These are phyloP conservation scores for Calonectria montana DNA, from an alignment of 2,329 filamentous ascomycete genomes.

Conservation along the genomic window DNA sequence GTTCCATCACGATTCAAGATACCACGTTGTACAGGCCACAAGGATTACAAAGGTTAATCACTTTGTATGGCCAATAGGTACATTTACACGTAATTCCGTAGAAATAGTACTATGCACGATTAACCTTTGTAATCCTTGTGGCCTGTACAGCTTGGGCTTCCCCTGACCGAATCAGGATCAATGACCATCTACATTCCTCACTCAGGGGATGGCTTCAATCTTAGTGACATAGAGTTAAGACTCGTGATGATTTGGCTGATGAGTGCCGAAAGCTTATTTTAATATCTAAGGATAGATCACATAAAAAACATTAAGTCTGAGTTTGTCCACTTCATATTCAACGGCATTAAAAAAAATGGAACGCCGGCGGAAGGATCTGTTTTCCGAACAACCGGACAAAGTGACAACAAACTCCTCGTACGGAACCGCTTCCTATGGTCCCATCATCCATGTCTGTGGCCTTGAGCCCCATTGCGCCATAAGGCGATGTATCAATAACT, in stretches of 20 bases:
- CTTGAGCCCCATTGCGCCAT: slow-evolving; percentile 28
- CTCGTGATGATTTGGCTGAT: background rate
- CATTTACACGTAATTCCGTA: too few relatives aligned
- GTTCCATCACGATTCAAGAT: background rate
- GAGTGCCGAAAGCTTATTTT: background rate
- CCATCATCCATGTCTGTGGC: slow-evolving; percentile 32
- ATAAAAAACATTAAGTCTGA: slow-evolving; percentile 11
- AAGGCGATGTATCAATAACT: slow-evolving; percentile 34
- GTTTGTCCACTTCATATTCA: slow-evolving; percentile 37
- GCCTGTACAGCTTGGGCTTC: background rate
- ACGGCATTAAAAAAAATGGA: slow-evolving; percentile 35
- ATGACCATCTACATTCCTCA: background rate
- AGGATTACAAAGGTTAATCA: too few relatives aligned
- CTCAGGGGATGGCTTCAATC: background rate
- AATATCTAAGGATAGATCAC: background rate
- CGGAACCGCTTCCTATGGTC: slow-evolving; percentile 31
- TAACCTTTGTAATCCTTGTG: too few relatives aligned
- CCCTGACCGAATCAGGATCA: background rate
- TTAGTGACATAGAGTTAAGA: background rate
- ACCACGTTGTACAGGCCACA: background rate
- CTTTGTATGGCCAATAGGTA: too few relatives aligned
- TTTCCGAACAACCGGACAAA: slow-evolving; percentile 22
- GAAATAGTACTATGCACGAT: too few relatives aligned
- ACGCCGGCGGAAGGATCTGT: slow-evolving; percentile 29
- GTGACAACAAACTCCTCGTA: slow-evolving; percentile 37